A percentile compares a stretch with the other conserved stretches of the same genome.
Evolutionary conservation across 495 filamentous ascomycete species (phyloP).

Genomic region (Aspergillus campestris): DNA sequence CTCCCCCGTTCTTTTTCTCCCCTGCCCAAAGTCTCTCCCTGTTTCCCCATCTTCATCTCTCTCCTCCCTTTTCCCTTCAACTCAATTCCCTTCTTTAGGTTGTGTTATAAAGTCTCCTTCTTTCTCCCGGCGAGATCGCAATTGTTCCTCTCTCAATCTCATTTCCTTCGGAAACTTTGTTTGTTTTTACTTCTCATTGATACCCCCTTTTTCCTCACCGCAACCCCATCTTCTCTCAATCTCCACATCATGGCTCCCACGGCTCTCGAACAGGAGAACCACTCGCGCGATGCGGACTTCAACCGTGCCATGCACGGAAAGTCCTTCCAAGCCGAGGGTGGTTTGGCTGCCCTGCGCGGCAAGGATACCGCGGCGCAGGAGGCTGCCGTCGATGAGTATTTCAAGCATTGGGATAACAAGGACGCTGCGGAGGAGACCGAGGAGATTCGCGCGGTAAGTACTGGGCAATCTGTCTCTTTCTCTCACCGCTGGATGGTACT

Average conservation of each 20-base stretch:
- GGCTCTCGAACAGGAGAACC: slow-evolving; percentile 78
- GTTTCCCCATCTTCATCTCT: not conserved
- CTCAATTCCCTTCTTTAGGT: slow-evolving; percentile 5
- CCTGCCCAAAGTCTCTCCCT: slow-evolving; percentile 2
- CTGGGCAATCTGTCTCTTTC: not conserved
- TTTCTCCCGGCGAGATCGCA: not conserved
- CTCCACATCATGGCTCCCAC: slow-evolving; percentile 55
- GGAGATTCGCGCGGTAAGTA: slow-evolving; percentile 62
- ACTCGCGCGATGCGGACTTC: slow-evolving; percentile 85
- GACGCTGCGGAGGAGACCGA: slow-evolving; percentile 68
- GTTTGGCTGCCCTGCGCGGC: slow-evolving; percentile 72
- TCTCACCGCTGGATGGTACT: slow-evolving; percentile 1
- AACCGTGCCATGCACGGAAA: slow-evolving; percentile 87
- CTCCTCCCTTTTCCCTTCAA: slow-evolving; percentile 8
- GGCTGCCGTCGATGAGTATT: slow-evolving; percentile 92
- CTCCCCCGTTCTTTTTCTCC: slow-evolving; percentile 9
- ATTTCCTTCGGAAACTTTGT: slow-evolving; percentile 4
- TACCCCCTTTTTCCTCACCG: slow-evolving; percentile 17
- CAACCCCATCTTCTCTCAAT: slow-evolving; percentile 3
- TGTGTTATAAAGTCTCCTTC: slow-evolving; percentile 7
- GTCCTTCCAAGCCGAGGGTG: slow-evolving; percentile 59
- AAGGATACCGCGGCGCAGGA: slow-evolving; percentile 80
- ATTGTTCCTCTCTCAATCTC: not conserved
- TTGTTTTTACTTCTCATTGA: slow-evolving; percentile 5
- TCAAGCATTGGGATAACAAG: slow-evolving; percentile 99